These are phyloP conservation scores for Alternaria tenuissima DNA, from an alignment of 2,329 filamentous ascomycete genomes.

Conservation along the genomic window DNA sequence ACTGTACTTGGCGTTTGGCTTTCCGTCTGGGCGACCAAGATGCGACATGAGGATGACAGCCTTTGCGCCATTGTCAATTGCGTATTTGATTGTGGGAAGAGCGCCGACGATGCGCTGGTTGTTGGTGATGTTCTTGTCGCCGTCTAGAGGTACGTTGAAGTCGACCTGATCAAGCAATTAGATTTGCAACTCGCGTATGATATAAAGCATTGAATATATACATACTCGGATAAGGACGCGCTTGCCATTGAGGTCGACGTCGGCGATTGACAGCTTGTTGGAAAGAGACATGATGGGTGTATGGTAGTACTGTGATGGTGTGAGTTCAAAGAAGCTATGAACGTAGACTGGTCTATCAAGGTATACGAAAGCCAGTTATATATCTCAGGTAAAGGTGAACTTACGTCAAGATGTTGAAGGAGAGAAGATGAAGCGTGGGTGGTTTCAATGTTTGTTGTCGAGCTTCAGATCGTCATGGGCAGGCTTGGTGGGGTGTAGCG, in stretches of 20 bases:
- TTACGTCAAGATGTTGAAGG: slow-evolving; percentile 30
- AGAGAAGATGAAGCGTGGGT: slow-evolving; percentile 16
- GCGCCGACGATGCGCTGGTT: slow-evolving; percentile 97
- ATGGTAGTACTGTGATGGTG: slow-evolving; percentile 12
- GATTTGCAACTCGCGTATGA: slow-evolving; percentile 2
- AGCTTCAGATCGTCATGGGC: slow-evolving; percentile 32
- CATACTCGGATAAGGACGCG: slow-evolving; percentile 94
- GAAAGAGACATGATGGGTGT: slow-evolving; percentile 83
- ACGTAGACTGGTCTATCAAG: background rate
- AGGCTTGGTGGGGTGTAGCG: slow-evolving; percentile 31
- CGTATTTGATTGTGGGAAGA: slow-evolving; percentile 93
- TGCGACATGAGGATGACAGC: slow-evolving; percentile 97
- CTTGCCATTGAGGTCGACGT: slow-evolving; percentile 98
- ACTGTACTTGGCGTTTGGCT: slow-evolving; percentile 90
- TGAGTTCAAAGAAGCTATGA: slow-evolving; percentile 6
- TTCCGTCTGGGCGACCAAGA: slow-evolving; percentile 92
- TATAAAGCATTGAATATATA: slow-evolving; percentile 35
- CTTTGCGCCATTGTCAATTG: slow-evolving; percentile 88
- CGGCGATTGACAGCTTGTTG: slow-evolving; percentile 96
- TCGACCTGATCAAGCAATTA: slow-evolving; percentile 74
- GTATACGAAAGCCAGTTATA: slow-evolving; percentile 9
- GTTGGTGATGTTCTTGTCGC: slow-evolving; percentile 94
- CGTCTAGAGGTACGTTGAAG: slow-evolving; percentile 98
- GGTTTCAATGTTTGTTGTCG: slow-evolving; percentile 30
- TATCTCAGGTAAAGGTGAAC: slow-evolving; percentile 15